Conservation (phyloP, 1,139 yeast genomes). For the Pichia terricola region DNA sequence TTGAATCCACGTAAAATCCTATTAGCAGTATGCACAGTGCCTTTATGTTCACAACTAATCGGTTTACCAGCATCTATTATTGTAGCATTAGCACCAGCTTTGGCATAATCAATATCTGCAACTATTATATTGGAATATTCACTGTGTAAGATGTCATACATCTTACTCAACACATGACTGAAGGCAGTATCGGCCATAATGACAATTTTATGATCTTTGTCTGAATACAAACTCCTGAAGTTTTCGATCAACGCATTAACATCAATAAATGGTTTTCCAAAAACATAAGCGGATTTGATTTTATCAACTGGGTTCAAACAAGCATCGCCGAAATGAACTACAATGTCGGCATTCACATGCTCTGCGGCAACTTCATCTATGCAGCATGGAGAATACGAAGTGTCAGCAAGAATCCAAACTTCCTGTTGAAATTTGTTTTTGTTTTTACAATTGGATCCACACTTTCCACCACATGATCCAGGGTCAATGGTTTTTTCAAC, state of each 20-base stretch:
- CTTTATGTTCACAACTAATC: neutral
- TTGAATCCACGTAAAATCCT: conserved; percentile 18
- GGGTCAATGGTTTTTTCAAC: conserved; percentile 11
- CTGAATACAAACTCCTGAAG: conserved; percentile 33
- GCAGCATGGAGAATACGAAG: conserved; percentile 92
- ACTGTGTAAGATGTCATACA: conserved; percentile 29
- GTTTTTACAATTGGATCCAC: conserved; percentile 21
- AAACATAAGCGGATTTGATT: conserved; percentile 65
- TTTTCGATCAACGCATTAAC: conserved; percentile 24
- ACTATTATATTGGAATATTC: conserved; percentile 37
- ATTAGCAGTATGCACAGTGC: conserved; percentile 12
- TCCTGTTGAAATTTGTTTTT: conserved; percentile 20
- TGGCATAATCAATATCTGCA: conserved; percentile 39
- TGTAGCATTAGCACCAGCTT: conserved; percentile 14
- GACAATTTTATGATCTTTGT: conserved; percentile 33
- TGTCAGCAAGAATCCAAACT: conserved; percentile 81
- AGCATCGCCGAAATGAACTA: conserved; percentile 92
- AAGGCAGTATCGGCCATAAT: conserved; percentile 65
- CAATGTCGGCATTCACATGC: conserved; percentile 78
- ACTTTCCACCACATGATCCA: conserved; percentile 17
- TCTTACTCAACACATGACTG: conserved; percentile 31
- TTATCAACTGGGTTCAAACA: conserved; percentile 73
- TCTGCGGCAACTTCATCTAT: conserved; percentile 96
- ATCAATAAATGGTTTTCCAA: conserved; percentile 57
- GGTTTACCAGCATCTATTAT: conserved; percentile 15